Evolutionary conservation across 208 protist species (phyloP), one percentile per base, ranked within the genome.

Genomic region (Leishmania aethiopica): DNA sequence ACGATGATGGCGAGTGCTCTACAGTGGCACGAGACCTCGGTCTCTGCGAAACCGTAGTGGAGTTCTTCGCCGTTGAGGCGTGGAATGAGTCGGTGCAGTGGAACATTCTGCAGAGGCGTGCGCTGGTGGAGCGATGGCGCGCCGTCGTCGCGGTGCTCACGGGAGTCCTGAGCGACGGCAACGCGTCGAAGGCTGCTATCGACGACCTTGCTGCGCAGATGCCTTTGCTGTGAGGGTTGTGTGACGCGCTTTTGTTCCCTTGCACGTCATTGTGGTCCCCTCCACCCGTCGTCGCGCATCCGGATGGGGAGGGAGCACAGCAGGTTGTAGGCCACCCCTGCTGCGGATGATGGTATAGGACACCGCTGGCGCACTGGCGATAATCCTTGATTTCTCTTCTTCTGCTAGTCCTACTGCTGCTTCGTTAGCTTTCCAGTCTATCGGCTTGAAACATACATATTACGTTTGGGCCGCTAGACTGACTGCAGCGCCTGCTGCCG

Each of bases 31-130:
- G 51, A n/a, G 73, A 45, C 19, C 42, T 47, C 51, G 55, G n/a
- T 17, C 62, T 82, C 10, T 53, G 80, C n/a, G 80, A 90, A 49
- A 84, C 79, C 1, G 55, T 88, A 5, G 74, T 88, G 57, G 93
- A 97, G 82, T 95, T 88, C 75, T 95, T 97, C 66, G 84, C 91
- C 5, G 90, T 97, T 8, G 94, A 97, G 59, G 85, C 89, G 49
- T 97, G 92, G 92, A 97, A 97, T 75, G 86, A 75, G 49, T 86
- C 86, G 0, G 91, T 94, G 37, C 76, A 82, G 55, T 83, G 47
- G 70, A 94, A 89, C 42, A 83, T 87, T 45, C 64, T 82, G 28
- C 74, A 83, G 55, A 40, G 84, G 5, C 77, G 81, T 3, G 45
- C 69, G n/a, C 45, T 73, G 64, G 83, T 82, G 45, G 74, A 71